Evolutionary conservation across 176 grass and related monocot genomes (phyloP), one percentile per base, ranked within the genome.

Genomic region (Calamus simplicifolius): DNA sequence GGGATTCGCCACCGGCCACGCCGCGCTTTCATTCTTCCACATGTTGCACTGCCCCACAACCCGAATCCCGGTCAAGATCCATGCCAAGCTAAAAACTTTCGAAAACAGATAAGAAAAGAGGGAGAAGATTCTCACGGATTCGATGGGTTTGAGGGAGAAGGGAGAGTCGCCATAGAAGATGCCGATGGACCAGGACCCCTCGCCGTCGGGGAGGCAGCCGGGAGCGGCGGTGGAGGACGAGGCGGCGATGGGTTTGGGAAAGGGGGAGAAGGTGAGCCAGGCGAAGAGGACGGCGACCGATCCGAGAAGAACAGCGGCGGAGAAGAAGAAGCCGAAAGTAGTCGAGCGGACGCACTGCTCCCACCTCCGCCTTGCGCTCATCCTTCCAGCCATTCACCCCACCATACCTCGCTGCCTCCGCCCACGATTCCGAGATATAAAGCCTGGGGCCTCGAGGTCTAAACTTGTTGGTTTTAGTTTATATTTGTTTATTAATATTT

Each of bases 1-100:
- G 10, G 92, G 92, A 29, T 97, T 97, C 25, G 87, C 84, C 48
- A 85, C 87, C 16, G 92, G 87, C 92, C 84, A 88, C 52, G 87
- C 84, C 6, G 83, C 75, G 25, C 75, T 85, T 18, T 8, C 64
- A 30, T 77, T 85, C 19, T 63, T 77, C 55, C 72, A 80, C 28
- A 85, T 59, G 29, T 75, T 52, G 81, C 83, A 73, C 87, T 97
- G 90, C 64, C n/a, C 8, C n/a, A 23, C 23, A 26, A 16, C 16
- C 25, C 25, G 0, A 23, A 4, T 16, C 5, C 26, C 21, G 4
- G n/a, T 56, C 52, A 23, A n/a, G 7, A 43, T 43, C 35, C 35
- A 43, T 43, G 18, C 25, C 5, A 15, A 65, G 27, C 49, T 3
- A 19, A 51, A 29, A 43, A 13, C 0, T 0, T 12, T 15, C 4